A percentile compares a stretch with the other conserved stretches of the same genome.
Conservation (phyloP, 371 early-diverging fungal species). For the Mucor piriformis region DNA sequence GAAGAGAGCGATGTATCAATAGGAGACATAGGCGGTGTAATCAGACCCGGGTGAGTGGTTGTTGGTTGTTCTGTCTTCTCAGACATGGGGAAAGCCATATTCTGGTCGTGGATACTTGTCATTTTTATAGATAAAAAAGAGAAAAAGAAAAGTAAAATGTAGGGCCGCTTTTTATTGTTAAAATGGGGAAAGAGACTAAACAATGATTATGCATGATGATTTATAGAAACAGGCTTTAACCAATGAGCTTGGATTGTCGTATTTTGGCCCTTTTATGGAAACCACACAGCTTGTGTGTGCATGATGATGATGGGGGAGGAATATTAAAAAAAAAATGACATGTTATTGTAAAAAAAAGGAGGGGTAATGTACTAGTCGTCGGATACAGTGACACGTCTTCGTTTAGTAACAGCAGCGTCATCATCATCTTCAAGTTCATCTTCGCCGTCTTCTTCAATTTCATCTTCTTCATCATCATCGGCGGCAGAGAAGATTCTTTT, state of each 20-base stretch:
- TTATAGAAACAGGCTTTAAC: background rate
- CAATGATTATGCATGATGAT: background rate
- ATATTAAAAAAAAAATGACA: background rate
- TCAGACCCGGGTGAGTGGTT: background rate
- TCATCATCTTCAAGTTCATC: slow-evolving; percentile 18
- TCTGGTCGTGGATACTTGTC: slow-evolving; percentile 2
- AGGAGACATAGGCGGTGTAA: slow-evolving; percentile 51
- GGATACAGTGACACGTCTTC: background rate
- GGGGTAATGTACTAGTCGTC: background rate
- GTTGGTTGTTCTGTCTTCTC: slow-evolving; percentile 15
- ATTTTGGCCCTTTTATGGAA: background rate
- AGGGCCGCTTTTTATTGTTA: slow-evolving; percentile 4
- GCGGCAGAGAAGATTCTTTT: slow-evolving; percentile 8
- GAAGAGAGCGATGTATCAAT: slow-evolving; percentile 42
- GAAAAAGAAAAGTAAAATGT: slow-evolving; percentile 1
- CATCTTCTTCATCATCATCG: slow-evolving; percentile 16
- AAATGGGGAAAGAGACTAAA: background rate
- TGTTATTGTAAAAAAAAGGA: background rate
- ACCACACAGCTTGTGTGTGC: slow-evolving; percentile 1
- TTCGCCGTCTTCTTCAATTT: slow-evolving; percentile 9
- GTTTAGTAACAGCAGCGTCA: slow-evolving; percentile 4
- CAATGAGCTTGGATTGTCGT: background rate
- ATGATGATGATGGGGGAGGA: slow-evolving; percentile 1
- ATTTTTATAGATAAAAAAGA: slow-evolving; percentile 5
- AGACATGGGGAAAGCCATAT: slow-evolving; percentile 2